Evolutionary conservation across 768 basidiomycete species (phyloP).

Genomic region (Amanita pseudoporphyria): DNA sequence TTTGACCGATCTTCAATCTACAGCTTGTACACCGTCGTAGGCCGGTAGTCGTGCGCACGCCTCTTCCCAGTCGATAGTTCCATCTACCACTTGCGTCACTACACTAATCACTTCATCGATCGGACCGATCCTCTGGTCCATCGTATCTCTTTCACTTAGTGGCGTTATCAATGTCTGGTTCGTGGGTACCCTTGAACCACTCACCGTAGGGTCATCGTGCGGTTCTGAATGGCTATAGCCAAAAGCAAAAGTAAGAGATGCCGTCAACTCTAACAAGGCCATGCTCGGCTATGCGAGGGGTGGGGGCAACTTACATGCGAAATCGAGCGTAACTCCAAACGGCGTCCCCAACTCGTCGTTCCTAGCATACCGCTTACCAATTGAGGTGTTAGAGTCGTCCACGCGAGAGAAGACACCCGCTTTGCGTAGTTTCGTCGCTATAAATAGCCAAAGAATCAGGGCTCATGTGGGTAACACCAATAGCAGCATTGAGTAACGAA

Average conservation of each 20-base stretch:
- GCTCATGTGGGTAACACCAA: background rate
- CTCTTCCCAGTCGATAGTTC: slow-evolving; percentile 65
- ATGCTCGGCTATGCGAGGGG: slow-evolving; percentile 1
- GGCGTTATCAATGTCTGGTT: slow-evolving; percentile 1
- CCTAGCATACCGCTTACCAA: slow-evolving; percentile 94
- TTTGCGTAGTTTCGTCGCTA: slow-evolving; percentile 79
- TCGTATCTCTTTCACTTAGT: slow-evolving; percentile 92
- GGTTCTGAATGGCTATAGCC: slow-evolving; percentile 70
- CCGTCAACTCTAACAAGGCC: background rate
- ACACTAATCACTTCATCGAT: slow-evolving; percentile 84
- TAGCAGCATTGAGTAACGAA: slow-evolving; percentile 9
- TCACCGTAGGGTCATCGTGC: slow-evolving; percentile 90
- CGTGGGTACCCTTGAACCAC: slow-evolving; percentile 18
- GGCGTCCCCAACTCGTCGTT: slow-evolving; percentile 99
- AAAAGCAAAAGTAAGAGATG: background rate
- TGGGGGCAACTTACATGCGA: slow-evolving; percentile 55
- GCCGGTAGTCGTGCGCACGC: slow-evolving; percentile 62
- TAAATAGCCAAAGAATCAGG: background rate
- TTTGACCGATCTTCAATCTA: slow-evolving; percentile 31
- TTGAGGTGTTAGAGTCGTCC: slow-evolving; percentile 91
- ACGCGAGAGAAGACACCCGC: slow-evolving; percentile 89
- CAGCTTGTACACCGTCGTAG: slow-evolving; percentile 87
- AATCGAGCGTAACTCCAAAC: slow-evolving; percentile 92
- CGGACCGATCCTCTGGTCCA: slow-evolving; percentile 80
- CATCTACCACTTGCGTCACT: slow-evolving; percentile 71